Evolutionary conservation across 2,329 filamentous ascomycete genomes (phyloP), one percentile per base, ranked within the genome.

Genomic region (Nothopassalora personata): DNA sequence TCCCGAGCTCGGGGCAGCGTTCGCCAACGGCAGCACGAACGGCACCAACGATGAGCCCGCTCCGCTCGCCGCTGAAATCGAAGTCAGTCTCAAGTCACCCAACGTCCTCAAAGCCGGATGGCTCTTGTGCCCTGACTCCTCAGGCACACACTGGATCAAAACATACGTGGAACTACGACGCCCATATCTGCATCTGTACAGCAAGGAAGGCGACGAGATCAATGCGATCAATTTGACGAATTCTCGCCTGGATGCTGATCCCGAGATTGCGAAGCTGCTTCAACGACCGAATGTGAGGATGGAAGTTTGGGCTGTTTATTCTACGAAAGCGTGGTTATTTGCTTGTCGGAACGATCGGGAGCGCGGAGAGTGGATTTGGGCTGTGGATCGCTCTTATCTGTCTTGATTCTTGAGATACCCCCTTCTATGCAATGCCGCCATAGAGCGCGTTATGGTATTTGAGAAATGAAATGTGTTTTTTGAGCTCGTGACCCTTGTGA

Each of bases 301-400:
- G 64, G 63, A 68, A 51, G 89, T 97, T 45, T 99, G 96, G 80
- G 94, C 94, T 11, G 85, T 99, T 53, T 99, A 97, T 71, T 93
- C 90, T 46, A 90, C 88, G 60, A 97, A 97, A 74, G 96, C 92
- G 33, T 99, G 92, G 83, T 80, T 99, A 45, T 97, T 99, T 74
- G 90, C 91, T 13, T 90, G 91, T 27, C 83, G 91, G 59, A 93
- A 86, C 68, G 93, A 97, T 77, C 83, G 87, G 52, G 92, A 97
- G 74, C 96, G 97, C 80, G 87, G 92, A 67, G 94, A 97, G 73
- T 99, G 94, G 94, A 96, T 99, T 67, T 83, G 95, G 74, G 88
- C 89, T 70, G 91, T 99, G 67, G 94, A 99, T 75, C 89, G 96
- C 79, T 90, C 87, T 66, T 86, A 83, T 72, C 31, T 46, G 43